Evolutionary conservation across 768 basidiomycete species (phyloP), one percentile per base, ranked within the genome.

Genomic region (Mycena epipterygia): DNA sequence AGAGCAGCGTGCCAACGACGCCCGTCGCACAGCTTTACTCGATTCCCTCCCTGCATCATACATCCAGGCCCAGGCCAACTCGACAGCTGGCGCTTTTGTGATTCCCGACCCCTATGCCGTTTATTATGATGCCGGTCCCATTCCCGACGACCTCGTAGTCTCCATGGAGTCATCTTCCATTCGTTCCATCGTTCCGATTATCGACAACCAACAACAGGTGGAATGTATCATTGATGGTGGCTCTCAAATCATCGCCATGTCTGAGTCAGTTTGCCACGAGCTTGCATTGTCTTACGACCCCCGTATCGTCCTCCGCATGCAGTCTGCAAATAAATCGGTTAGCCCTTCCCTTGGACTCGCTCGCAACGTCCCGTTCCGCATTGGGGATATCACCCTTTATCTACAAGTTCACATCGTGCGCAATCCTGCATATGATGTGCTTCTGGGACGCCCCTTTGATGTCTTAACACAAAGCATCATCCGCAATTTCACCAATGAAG

Each of bases 231-330:
- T 75, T 33, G 75, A 77, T 60, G 69, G 65, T n/a, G 75, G 76
- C 14, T 75, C 70, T 1, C 63, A 74, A 8, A 74, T 77, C n/a
- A 42, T 75, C n/a, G 56, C 73, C 0, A 78, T 78, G 75, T 74
- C 75, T 0, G 74, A 76, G 30, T 67, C 52, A 3, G 60, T 76
- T 23, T 68, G 63, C 17, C 68, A 71, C 42, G 37, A 68, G 3
- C 48, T 64, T 11, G 49, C 21, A 5, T 27, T 64, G 13, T 12
- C 49, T 2, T 64, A 55, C 21, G 62, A 64, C 30, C 62, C 62
- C 4, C 23, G 39, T 9, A 64, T 64, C 3, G 35, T 51, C 2
- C 27, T 64, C 0, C 32, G 46, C 16, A 64, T 64, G 62, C 62
- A 64, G 39, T 64, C 62, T 2, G 60, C 60, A 7, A 62, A 48